These are phyloP conservation scores for Falciphora oryzae DNA, from an alignment of 2,329 filamentous ascomycete genomes.

Conservation along the genomic window DNA sequence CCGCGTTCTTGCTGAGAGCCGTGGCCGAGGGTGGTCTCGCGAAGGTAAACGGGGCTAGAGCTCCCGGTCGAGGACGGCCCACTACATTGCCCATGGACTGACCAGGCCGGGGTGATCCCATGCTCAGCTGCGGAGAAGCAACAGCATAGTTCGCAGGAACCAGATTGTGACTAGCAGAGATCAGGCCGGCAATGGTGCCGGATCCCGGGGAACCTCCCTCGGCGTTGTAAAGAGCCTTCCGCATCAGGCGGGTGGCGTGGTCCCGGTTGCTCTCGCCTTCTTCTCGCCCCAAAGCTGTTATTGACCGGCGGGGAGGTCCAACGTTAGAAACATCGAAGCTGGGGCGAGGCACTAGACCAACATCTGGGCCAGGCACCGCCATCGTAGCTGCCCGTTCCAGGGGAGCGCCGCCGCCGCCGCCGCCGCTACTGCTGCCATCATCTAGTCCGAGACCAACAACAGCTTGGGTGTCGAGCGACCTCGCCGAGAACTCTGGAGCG, in stretches of 20 bases:
- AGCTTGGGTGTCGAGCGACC: conserved; percentile 42
- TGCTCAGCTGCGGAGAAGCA: conserved; percentile 13
- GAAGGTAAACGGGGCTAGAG: conserved; percentile 74
- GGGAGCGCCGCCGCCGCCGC: conserved; percentile 18
- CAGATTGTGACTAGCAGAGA: conserved; percentile 76
- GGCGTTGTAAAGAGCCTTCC: conserved; percentile 54
- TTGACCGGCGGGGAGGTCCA: conserved; percentile 44
- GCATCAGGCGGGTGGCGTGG: conserved; percentile 81
- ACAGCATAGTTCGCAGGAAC: conserved; percentile 44
- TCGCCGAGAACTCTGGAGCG: conserved; percentile 85
- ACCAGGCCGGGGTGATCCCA: conserved; percentile 11
- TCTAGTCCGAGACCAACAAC: conserved; percentile 12
- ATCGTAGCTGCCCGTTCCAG: conserved; percentile 61
- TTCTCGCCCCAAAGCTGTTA: conserved; percentile 48
- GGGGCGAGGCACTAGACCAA: conserved; percentile 47
- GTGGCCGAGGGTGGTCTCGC: conserved; percentile 80
- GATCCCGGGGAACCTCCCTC: conserved; percentile 35
- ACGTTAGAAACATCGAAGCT: conserved; percentile 63
- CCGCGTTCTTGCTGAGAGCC: conserved; percentile 78
- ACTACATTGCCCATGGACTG: not conserved
- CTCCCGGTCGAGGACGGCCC: conserved; percentile 41
- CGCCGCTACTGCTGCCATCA: not conserved
- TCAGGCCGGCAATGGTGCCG: conserved; percentile 74
- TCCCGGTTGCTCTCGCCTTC: conserved; percentile 73
- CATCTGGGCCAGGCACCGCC: conserved; percentile 57